Evolutionary conservation across 202 grass and related monocot species (phyloP).

Genomic region (Elaeis oleifera): DNA sequence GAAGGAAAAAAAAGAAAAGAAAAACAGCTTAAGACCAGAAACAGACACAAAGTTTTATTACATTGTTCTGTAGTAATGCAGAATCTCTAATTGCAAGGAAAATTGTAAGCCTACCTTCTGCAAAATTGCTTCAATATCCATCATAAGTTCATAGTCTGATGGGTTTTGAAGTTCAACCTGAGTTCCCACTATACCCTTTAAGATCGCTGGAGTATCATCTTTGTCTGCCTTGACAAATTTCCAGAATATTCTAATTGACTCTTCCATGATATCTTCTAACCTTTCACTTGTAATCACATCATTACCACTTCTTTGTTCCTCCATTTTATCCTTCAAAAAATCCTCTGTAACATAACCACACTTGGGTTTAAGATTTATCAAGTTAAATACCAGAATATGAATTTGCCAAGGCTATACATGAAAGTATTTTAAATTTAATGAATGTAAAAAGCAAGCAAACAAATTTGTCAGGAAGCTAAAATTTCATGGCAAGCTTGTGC

Average conservation of each 20-base stretch:
- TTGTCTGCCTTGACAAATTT: slow-evolving; percentile 91
- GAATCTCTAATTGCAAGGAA: not conserved
- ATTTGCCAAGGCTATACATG: too few species aligned
- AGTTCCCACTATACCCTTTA: slow-evolving; percentile 54
- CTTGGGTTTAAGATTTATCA: too few species aligned
- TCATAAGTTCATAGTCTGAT: slow-evolving; percentile 56
- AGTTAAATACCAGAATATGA: too few species aligned
- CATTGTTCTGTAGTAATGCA: too few species aligned
- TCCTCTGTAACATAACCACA: slow-evolving; percentile 49
- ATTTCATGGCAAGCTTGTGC: too few species aligned
- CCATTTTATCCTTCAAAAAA: slow-evolving; percentile 60
- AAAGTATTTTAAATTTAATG: too few species aligned
- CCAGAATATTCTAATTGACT: slow-evolving; percentile 77
- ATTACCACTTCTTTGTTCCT: slow-evolving; percentile 68
- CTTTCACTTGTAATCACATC: slow-evolving; percentile 58
- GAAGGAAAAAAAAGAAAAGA: too few species aligned
- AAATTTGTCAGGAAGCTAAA: too few species aligned
- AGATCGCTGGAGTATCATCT: slow-evolving; percentile 41
- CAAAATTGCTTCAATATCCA: slow-evolving; percentile 49
- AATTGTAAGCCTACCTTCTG: slow-evolving; percentile 49
- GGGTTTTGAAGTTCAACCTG: slow-evolving; percentile 76
- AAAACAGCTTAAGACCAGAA: too few species aligned
- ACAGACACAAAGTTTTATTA: too few species aligned
- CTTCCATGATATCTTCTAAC: slow-evolving; percentile 80
- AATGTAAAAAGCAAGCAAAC: too few species aligned